These are phyloP conservation scores for Kockiozyma suomiensis DNA, from an alignment of 805 yeast genomes.

Conservation along the genomic window DNA sequence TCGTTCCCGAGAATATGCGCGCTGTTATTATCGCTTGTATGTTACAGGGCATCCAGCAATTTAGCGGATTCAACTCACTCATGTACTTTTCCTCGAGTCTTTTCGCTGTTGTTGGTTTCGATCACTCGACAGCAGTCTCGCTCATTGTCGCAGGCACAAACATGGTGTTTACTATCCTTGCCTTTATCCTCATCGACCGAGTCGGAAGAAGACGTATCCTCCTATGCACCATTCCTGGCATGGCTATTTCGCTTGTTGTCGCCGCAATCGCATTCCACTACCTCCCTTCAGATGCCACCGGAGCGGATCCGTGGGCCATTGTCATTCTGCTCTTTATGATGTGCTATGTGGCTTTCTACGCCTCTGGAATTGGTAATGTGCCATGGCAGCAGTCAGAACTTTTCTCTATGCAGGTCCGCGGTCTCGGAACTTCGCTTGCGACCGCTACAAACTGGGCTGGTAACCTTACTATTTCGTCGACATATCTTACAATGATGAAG, in stretches of 20 bases:
- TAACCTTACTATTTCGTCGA: conserved; percentile 83
- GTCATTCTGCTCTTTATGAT: conserved; percentile 85
- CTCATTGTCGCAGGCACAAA: conserved; percentile 93
- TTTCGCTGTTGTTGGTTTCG: conserved; percentile 86
- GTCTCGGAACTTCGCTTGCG: conserved; percentile 86
- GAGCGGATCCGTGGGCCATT: conserved; percentile 66
- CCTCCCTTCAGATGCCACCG: conserved; percentile 59
- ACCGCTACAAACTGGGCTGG: conserved; percentile 97
- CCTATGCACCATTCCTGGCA: conserved; percentile 78
- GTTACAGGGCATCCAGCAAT: conserved; percentile 93
- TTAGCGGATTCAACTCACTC: conserved; percentile 93
- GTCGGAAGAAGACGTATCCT: conserved; percentile 87
- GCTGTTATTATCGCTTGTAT: conserved; percentile 91
- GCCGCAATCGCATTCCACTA: conserved; percentile 92
- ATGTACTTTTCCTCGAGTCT: conserved; percentile 95
- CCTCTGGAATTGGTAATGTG: conserved; percentile 93
- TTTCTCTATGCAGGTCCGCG: conserved; percentile 91
- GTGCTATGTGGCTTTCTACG: conserved; percentile 83
- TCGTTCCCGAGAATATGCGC: conserved; percentile 65
- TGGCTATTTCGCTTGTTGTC: conserved; percentile 73
- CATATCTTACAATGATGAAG: conserved; percentile 91
- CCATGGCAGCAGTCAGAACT: conserved; percentile 98
- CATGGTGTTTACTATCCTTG: conserved; percentile 81
- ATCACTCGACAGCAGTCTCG: conserved; percentile 91
- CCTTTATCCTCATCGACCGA: conserved; percentile 81